Percentiles rank a stretch among this genome's conserved stretches.
These are phyloP conservation scores for Vanilla planifolia DNA, from an alignment of 106 monocot genomes.

Conservation along the genomic window DNA sequence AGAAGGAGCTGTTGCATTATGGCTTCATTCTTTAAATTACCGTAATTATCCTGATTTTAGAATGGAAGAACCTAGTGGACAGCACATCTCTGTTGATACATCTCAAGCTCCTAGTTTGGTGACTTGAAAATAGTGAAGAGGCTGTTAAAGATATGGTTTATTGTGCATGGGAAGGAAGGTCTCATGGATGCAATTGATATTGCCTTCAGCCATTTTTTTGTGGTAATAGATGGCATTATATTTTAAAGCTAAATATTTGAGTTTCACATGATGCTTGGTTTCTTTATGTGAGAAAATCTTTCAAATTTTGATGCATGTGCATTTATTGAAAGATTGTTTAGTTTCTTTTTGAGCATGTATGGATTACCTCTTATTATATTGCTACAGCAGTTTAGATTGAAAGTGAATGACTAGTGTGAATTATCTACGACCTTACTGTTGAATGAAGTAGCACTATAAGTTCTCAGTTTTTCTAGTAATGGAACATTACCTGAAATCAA, in stretches of 20 bases:
- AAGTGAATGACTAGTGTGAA: too few species aligned
- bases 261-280: neutral
- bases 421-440: too few species aligned
- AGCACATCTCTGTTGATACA: neutral
- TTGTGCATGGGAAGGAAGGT: neutral
- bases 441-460: too few species aligned
- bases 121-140: too few species aligned
- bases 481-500: too few species aligned
- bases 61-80: slow-evolving; percentile 18
- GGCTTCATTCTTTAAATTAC: slow-evolving; percentile 87
- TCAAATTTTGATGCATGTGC: too few species aligned
- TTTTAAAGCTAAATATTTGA: neutral
- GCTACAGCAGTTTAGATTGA: too few species aligned
- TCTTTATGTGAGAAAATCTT: neutral
- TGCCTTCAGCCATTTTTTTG: neutral
- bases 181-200: neutral
- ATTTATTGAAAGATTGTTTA: too few species aligned
- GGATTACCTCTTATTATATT: too few species aligned
- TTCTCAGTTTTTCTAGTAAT: too few species aligned
- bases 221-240: neutral
- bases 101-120: slow-evolving; percentile 1
- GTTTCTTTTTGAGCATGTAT: too few species aligned
- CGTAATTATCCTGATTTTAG: slow-evolving; percentile 86
- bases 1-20: slow-evolving; percentile 87
- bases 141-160: too few species aligned